Percentiles rank a stretch among this genome's conserved stretches.
Conservation (phyloP, 495 filamentous ascomycete species). For the Penicillium verhagenii region DNA sequence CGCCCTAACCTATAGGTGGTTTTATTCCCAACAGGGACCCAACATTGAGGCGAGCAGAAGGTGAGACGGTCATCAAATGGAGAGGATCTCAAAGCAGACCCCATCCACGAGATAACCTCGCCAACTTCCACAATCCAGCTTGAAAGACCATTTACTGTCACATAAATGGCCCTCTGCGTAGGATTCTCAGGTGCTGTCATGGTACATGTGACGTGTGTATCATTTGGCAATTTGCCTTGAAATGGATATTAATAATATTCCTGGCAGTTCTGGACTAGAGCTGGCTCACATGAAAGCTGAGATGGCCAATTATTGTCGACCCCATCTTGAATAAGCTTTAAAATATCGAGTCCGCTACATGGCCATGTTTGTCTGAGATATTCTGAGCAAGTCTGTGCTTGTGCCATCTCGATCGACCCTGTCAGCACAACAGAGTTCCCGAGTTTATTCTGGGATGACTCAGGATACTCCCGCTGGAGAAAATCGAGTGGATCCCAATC, state of each 20-base stretch:
- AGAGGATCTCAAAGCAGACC: conserved; percentile 1
- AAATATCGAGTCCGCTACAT: background rate
- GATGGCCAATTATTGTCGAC: too few species aligned
- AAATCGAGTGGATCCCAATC: background rate
- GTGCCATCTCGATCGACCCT: background rate
- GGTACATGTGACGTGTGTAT: background rate
- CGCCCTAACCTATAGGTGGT: too few species aligned
- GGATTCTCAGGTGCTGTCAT: background rate
- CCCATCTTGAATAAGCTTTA: background rate
- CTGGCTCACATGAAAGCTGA: too few species aligned
- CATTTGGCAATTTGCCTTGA: background rate
- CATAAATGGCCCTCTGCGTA: background rate
- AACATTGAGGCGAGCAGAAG: background rate
- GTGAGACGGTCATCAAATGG: background rate
- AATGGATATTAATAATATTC: background rate
- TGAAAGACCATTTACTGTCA: background rate
- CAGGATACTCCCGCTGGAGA: background rate
- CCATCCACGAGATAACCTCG: conserved; percentile 5
- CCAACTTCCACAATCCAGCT: background rate
- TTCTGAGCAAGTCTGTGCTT: background rate
- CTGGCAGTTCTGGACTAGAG: background rate
- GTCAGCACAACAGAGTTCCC: background rate
- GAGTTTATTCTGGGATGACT: background rate
- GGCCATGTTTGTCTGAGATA: background rate
- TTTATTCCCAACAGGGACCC: background rate